Percentiles rank a stretch among this genome's conserved stretches.
Conservation (phyloP, 495 filamentous ascomycete species). For the Schizothecium vesticola region DNA sequence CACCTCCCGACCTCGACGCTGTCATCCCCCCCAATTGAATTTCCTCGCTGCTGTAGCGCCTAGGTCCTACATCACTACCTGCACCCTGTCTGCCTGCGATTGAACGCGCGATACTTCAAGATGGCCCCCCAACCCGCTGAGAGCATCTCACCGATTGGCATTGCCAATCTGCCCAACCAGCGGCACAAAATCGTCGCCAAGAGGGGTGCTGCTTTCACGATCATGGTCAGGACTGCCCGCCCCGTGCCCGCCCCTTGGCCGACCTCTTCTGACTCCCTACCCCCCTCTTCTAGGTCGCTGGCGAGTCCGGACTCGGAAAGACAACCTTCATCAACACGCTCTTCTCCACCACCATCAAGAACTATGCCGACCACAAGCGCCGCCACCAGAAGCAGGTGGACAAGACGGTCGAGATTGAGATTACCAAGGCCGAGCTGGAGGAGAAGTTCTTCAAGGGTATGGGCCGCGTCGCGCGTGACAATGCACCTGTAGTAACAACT, state of each 20-base stretch:
- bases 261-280: not conserved
- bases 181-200: constrained; percentile 99
- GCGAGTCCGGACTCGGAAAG: constrained; percentile 97
- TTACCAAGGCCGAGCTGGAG: constrained; percentile 98
- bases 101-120: constrained; percentile 29
- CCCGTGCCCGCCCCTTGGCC: not conserved
- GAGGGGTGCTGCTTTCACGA: constrained; percentile 96
- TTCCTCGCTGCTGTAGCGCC: constrained; percentile 18
- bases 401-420: constrained; percentile 99
- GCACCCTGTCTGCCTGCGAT: constrained; percentile 7
- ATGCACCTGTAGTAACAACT: constrained; percentile 8
- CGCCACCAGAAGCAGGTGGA: constrained; percentile 98
- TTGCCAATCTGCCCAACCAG: constrained; percentile 98
- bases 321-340: constrained; percentile 99
- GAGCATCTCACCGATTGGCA: constrained; percentile 92
- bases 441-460: constrained; percentile 99
- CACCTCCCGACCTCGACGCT: constrained; percentile 11
- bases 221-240: constrained; percentile 69
- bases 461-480: constrained; percentile 1
- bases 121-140: constrained; percentile 76
- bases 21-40: constrained; percentile 16
- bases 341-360: constrained; percentile 99
- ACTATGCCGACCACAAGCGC: constrained; percentile 98
- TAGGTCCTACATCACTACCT: constrained; percentile 9
- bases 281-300: constrained; percentile 67